phyloP scores from a whole-genome alignment of 768 basidiomycete species.

The Crepidotus variabilis region DNA sequence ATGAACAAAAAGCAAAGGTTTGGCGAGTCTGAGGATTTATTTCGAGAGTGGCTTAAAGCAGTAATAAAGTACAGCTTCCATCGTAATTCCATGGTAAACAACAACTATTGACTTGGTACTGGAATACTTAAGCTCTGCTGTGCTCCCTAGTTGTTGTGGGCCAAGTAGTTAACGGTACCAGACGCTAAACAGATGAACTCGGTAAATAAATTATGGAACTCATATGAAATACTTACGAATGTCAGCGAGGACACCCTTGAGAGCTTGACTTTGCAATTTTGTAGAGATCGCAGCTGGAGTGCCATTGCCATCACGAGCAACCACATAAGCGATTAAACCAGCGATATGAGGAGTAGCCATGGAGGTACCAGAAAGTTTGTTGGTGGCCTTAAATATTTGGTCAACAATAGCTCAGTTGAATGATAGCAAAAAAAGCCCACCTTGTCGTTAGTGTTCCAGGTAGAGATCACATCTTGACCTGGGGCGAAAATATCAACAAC shows the following conservation, averaged over 20 bases:
- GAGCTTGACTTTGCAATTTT: slow-evolving; percentile 19
- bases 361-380: slow-evolving; percentile 18
- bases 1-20: too few relatives aligned
- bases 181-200: too few relatives aligned
- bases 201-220: too few relatives aligned
- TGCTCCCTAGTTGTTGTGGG: too few relatives aligned
- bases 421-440: background rate
- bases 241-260: slow-evolving; percentile 25
- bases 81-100: too few relatives aligned
- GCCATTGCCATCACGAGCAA: slow-evolving; percentile 26
- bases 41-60: too few relatives aligned
- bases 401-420: background rate
- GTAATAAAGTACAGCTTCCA: too few relatives aligned
- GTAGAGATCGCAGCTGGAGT: slow-evolving; percentile 32
- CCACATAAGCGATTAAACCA: slow-evolving; percentile 35
- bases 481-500: slow-evolving; percentile 4
- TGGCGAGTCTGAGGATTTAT: too few relatives aligned
- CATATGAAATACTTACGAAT: slow-evolving; percentile 29
- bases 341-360: slow-evolving; percentile 35
- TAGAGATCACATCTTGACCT: background rate
- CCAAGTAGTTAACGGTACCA: too few relatives aligned
- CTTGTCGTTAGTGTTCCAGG: background rate
- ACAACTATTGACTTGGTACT: too few relatives aligned
- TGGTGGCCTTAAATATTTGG: background rate
- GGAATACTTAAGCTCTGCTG: too few relatives aligned